Base-by-base conservation (phyloP, 805 yeast species). In the Jamesozyma piceae region DNA sequence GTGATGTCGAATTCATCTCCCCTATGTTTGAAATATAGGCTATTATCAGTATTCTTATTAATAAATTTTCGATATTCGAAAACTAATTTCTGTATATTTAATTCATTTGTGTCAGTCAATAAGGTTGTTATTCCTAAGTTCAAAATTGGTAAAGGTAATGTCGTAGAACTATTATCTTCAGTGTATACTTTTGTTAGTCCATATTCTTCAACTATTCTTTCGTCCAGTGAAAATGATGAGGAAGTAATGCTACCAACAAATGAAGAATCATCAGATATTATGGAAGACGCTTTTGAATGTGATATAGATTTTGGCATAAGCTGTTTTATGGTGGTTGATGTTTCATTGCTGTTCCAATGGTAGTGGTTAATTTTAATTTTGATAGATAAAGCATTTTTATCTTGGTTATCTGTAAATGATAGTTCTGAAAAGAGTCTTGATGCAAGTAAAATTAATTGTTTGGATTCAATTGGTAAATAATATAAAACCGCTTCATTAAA, bases 401-500 rank as follows among this genome's bases (percentile, higher is more conserved):
- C 21, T 26, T 35, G 33, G 10, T 2, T 8, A 19, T 24, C n/a
- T 11, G 26, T 15, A 15, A 38, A 76, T 72, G 22, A 80, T 13
- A 43, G 31, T 11, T 37, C 36, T 4, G 38, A 28, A 20, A 42
- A 72, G 37, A 84, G 61, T 51, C 64, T 74, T 0, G 89, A 77
- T 1, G 83, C 79, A 1, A 75, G 61, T 44, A 78, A 86, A 26
- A 82, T 66, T 45, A 84, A 60, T 44, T 65, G 70, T 61, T 76
- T 74, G 2, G 83, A 68, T 49, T 83, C 90, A 18, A 79, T 62
- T 1, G 92, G 94, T 41, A 82, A 63, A 44, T 60, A 68, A 11
- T 60, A 54, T n/a, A 75, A 68, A n/a, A 79, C 69, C 13, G 80
- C 87, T 60, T 84, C 95, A 58, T 83, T 84, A 55, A 85, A 80